Evolutionary conservation across 2,329 filamentous ascomycete genomes (phyloP), one percentile per base, ranked within the genome.

Genomic region (Fusarium pininemorale): DNA sequence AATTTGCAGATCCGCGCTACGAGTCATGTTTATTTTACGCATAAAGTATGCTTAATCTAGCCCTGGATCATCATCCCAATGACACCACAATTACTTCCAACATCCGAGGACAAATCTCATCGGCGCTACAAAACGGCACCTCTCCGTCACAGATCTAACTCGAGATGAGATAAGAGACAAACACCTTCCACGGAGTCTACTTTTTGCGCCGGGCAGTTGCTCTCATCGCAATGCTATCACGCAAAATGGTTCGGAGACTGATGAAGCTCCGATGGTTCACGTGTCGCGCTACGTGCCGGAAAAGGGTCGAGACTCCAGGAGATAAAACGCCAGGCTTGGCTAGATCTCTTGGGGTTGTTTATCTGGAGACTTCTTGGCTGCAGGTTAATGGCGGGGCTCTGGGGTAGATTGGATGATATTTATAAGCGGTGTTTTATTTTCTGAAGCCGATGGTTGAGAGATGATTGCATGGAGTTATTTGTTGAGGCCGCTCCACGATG

Each of bases 181-280:
- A 42, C 37, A 32, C 7, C 28, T 26, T 42, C 7, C 4, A 28
- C 71, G 71, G 71, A 61, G n/a, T 37, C 70, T 74, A 74, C 38
- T 74, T 73, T 48, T 47, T 56, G n/a, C 15, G 22, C 67, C 71
- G 71, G 13, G 9, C 11, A 10, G 4, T 57, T 13, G 0, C 5
- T 39, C 13, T 7, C 15, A 42, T 28, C 20, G 10, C 8, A 42
- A 22, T 7, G 7, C 41, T 18, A 37, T 50, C 30, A n/a, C 55
- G 22, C 41, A 58, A 48, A 18, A 39, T 26, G 22, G 20, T 14
- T 74, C 71, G 71, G 71, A 35, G 3, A 11, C 32, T 74, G 53
- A 74, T 64, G 15, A 69, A 72, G 54, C 51, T 51, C 71, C 71
- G 71, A 69, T 32, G 18, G 48, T 41, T 48, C 61, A 71, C 45